phyloP scores from a whole-genome alignment of 805 yeast species.

The Ogataea thermomethanolica region DNA sequence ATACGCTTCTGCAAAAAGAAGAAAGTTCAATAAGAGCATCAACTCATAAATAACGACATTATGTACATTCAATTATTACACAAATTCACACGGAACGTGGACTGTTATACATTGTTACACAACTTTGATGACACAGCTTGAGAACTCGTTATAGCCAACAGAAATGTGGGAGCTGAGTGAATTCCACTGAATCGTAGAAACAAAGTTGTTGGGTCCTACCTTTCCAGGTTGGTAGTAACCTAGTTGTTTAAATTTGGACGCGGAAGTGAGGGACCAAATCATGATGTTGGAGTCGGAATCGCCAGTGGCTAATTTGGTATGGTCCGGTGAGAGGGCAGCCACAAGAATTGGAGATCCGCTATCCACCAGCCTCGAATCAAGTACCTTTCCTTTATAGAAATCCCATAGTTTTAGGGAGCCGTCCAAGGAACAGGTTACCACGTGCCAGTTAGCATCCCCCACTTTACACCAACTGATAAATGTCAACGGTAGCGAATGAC shows the following conservation, averaged over 20 bases:
- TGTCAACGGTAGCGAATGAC: conserved; percentile 58
- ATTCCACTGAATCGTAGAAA: conserved; percentile 27
- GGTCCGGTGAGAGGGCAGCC: conserved; percentile 50
- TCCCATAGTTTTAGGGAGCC: conserved; percentile 72
- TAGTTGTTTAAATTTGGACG: conserved; percentile 12
- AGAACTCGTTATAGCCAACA: conserved; percentile 25
- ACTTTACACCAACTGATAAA: conserved; percentile 53
- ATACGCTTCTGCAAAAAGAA: conserved; percentile 73
- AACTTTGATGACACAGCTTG: conserved; percentile 26
- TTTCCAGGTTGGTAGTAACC: conserved; percentile 28
- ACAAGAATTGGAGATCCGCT: conserved; percentile 55
- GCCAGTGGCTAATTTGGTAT: conserved; percentile 54
- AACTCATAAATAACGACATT: conserved; percentile 6
- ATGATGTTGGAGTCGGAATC: conserved; percentile 59
- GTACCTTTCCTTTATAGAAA: conserved; percentile 38
- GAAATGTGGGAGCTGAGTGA: conserved; percentile 23
- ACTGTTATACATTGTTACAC: conserved; percentile 9
- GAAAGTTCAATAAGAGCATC: conserved; percentile 28
- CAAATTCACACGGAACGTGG: conserved; percentile 2
- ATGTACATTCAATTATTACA: conserved; percentile 10
- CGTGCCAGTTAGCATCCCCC: conserved; percentile 20
- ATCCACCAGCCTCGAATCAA: conserved; percentile 34
- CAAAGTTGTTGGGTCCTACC: conserved; percentile 12
- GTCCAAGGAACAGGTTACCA: conserved; percentile 64
- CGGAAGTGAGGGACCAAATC: conserved; percentile 43